Percentiles rank a stretch among this genome's conserved stretches.
These are phyloP conservation scores for Cyclotella cryptica DNA, from an alignment of 108 stramenopile genomes.

Conservation along the genomic window DNA sequence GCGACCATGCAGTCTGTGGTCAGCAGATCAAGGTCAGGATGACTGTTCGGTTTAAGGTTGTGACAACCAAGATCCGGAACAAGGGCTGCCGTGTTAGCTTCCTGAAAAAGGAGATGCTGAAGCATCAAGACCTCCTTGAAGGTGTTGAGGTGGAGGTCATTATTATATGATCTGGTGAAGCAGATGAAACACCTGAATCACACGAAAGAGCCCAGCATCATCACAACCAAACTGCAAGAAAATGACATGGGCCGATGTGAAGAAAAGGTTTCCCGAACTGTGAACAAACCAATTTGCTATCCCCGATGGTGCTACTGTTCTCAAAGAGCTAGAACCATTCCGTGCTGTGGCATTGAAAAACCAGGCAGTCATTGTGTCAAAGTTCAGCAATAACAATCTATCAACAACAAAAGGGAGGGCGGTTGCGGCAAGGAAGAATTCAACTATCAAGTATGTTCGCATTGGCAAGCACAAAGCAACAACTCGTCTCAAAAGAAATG, in stretches of 20 bases:
- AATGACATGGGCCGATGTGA: background rate
- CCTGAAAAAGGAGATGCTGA: too few species aligned
- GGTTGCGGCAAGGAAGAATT: background rate
- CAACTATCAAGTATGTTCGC: background rate
- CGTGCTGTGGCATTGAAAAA: background rate
- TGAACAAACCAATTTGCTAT: background rate
- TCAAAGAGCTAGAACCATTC: background rate
- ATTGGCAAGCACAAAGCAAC: background rate
- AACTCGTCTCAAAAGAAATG: background rate
- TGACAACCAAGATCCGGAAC: too few species aligned
- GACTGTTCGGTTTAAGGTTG: too few species aligned
- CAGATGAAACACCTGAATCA: too few species aligned
- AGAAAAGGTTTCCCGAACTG: background rate
- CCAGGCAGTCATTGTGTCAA: background rate
- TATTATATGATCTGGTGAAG: too few species aligned
- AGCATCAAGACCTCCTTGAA: too few species aligned
- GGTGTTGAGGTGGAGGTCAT: too few species aligned
- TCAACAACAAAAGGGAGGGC: background rate
- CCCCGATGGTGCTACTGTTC: background rate
- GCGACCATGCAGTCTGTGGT: too few species aligned
- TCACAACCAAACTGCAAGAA: background rate
- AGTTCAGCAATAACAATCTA: background rate
- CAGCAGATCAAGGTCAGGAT: too few species aligned
- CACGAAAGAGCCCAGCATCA: too few species aligned
- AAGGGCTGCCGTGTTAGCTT: too few species aligned